Conservation (phyloP, 108 stramenopile genomes). For the Conticribra weissflogii region DNA sequence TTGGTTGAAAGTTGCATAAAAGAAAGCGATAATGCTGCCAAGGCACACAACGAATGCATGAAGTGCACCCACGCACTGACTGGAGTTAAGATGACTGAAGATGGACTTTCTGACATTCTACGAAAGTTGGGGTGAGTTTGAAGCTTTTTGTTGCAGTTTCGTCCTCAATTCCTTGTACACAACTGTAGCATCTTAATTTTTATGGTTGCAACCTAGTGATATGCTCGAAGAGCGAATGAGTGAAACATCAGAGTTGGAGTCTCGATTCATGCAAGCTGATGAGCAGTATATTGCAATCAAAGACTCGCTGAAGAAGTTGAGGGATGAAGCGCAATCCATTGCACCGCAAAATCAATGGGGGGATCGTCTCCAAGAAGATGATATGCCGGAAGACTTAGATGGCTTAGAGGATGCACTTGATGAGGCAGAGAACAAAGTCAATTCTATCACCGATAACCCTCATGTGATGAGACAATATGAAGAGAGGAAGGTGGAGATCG, state of each 20-base stretch:
- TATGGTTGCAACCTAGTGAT: slow-evolving; percentile 10
- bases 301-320: slow-evolving; percentile 22
- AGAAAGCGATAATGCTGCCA: slow-evolving; percentile 52
- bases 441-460: slow-evolving; percentile 63
- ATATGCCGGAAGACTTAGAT: slow-evolving; percentile 23
- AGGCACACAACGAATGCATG: slow-evolving; percentile 60
- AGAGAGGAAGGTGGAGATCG: slow-evolving; percentile 62
- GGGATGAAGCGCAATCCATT: slow-evolving; percentile 26
- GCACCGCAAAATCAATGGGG: slow-evolving; percentile 31
- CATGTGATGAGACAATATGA: slow-evolving; percentile 71
- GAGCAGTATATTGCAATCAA: slow-evolving; percentile 35
- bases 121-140: slow-evolving; percentile 56
- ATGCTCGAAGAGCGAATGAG: slow-evolving; percentile 22
- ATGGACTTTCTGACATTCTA: slow-evolving; percentile 46
- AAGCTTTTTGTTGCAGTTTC: neutral
- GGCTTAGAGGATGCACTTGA: slow-evolving; percentile 65
- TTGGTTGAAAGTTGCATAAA: slow-evolving; percentile 42
- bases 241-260: slow-evolving; percentile 28
- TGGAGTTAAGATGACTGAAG: slow-evolving; percentile 59
- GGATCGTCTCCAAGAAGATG: slow-evolving; percentile 25
- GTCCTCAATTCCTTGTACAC: neutral
- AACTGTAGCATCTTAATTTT: slow-evolving; percentile 1
- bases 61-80: slow-evolving; percentile 45
- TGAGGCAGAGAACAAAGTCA: slow-evolving; percentile 61
- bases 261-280: slow-evolving; percentile 30